Evolutionary conservation across 169 alveolate genomes (phyloP).

Genomic region (Eimeria maxima): DNA sequence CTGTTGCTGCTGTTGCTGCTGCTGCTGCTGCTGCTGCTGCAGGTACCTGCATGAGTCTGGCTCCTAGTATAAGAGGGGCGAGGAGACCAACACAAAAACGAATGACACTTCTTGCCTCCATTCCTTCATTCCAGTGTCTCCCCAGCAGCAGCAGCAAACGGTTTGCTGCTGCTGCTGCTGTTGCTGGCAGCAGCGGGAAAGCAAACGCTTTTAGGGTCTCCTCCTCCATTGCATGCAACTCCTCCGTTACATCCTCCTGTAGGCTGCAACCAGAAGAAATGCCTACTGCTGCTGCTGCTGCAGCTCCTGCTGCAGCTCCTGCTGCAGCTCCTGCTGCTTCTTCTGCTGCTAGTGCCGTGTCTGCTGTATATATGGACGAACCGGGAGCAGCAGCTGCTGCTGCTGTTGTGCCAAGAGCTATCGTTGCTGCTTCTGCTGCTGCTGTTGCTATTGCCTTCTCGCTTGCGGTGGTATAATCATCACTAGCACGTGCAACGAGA

Average conservation of each 20-base stretch:
- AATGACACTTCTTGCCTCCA: conserved; percentile 40
- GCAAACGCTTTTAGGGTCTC: conserved; percentile 50
- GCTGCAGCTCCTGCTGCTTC: neutral
- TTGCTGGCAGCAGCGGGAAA: conserved; percentile 62
- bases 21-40: conserved; percentile 35
- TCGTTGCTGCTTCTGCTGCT: too few species aligned
- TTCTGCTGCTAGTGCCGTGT: too few species aligned
- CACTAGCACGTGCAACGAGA: too few species aligned
- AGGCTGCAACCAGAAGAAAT: neutral
- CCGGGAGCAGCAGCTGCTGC: too few species aligned
- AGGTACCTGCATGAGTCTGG: conserved; percentile 32
- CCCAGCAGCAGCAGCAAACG: conserved; percentile 70
- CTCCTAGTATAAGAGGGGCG: conserved; percentile 60
- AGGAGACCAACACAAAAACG: conserved; percentile 19
- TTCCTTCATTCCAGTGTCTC: conserved; percentile 54
- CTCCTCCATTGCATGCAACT: conserved; percentile 37
- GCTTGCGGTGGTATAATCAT: too few species aligned
- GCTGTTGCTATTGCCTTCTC: too few species aligned
- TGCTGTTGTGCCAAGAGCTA: too few species aligned
- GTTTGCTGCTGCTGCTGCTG: conserved; percentile 61
- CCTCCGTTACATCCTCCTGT: neutral
- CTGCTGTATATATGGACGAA: too few species aligned
- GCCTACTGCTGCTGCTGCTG: conserved; percentile 37
- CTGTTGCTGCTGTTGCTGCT: conserved; percentile 32
- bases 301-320: conserved; percentile 8